Evolutionary conservation across 176 grass and related monocot species (phyloP).

Genomic region (Alloteropsis semialata): DNA sequence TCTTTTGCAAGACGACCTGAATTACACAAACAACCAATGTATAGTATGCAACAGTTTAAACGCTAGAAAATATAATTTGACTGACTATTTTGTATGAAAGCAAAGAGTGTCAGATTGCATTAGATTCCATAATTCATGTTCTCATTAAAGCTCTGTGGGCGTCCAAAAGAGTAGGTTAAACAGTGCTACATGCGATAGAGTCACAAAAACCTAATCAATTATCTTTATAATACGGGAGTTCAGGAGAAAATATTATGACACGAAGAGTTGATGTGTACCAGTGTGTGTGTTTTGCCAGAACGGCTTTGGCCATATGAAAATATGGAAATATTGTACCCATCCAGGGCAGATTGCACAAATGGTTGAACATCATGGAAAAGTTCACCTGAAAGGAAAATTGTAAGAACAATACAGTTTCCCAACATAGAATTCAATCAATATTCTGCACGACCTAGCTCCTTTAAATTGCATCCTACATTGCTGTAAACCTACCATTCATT

Average conservation of each 20-base stretch:
- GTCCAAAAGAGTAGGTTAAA: not conserved
- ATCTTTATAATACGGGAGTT: not conserved
- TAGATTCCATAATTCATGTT: not conserved
- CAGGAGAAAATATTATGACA: not conserved
- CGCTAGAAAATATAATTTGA: slow-evolving; percentile 5
- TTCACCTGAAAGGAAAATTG: slow-evolving; percentile 58
- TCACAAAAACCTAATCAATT: not conserved
- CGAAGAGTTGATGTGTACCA: slow-evolving; percentile 54
- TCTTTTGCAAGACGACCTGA: not conserved
- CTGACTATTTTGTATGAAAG: not conserved
- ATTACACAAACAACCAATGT: not conserved
- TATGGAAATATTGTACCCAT: slow-evolving; percentile 87
- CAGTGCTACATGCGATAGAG: not conserved
- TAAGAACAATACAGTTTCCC: slow-evolving; percentile 16
- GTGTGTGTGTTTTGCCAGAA: slow-evolving; percentile 95
- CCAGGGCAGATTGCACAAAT: slow-evolving; percentile 87
- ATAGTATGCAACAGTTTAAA: not conserved
- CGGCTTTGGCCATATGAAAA: slow-evolving; percentile 94
- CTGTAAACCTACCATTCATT: not conserved
- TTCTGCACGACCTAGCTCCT: not conserved
- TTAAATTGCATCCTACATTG: not conserved
- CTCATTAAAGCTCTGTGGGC: not conserved
- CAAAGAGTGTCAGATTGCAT: not conserved
- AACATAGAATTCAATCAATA: not conserved
- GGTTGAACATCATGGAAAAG: slow-evolving; percentile 96